Evolutionary conservation across 768 basidiomycete species (phyloP), one percentile per base, ranked within the genome.

Genomic region (Lepiota brunneoincarnata): DNA sequence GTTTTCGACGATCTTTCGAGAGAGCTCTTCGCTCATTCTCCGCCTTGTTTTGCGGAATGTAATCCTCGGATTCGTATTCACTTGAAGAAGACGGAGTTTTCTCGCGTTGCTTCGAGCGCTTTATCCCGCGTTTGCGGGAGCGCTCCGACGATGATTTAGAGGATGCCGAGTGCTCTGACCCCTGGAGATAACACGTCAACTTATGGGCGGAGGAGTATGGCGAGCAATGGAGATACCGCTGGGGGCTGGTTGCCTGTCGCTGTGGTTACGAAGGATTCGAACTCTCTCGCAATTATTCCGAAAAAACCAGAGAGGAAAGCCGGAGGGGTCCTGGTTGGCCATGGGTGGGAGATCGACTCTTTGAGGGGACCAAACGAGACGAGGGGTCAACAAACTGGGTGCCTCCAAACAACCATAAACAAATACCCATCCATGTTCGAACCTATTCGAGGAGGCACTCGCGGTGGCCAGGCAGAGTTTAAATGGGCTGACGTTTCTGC

Each of bases 381-480:
- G 35, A 31, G 31, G 11, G 7, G 6, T 4, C 45, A 47, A 47
- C 45, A 34, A 17, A 15, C 17, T 5, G 9, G 11, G 12, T 28
- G 44, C 18, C 43, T 31, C 20, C 34, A 49, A 51, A 49, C 31
- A 55, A 37, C 6, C 37, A 17, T 31, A 50, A 50, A 48, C 41
- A 51, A 15, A 52, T 20, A 17, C 24, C 44, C 47, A 17, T 63
- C 49, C 31, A 89, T 92, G 90, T 92, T 89, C 60, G 89, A 92
- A 67, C 91, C 91, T 9, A 82, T 90, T 36, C 81, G 91, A 49
- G 91, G 89, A 40, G 91, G 91, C n/a, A 93, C 91, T 18, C 83
- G 91, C 54, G 91, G 91, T n/a, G 91, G 91, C 2, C 89, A 91
- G 61, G 91, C 86, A 44, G 89, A 93, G 62, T 93, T 93, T 77